Conservation (phyloP, 495 filamentous ascomycete species). For the Penicillium bovifimosum region DNA sequence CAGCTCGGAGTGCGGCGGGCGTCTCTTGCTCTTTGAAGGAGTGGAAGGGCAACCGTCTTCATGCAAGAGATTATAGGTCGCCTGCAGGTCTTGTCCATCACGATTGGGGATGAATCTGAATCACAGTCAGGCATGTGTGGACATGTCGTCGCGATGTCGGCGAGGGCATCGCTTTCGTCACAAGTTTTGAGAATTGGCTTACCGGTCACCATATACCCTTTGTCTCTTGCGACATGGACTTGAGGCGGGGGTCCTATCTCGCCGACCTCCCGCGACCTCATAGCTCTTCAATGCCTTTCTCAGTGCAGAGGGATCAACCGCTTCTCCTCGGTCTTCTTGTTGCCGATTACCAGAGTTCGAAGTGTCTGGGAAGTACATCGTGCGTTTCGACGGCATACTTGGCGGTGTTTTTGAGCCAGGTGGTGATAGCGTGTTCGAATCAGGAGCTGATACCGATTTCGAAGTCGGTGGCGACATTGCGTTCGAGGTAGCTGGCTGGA, state of each 20-base stretch:
- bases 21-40: slow-evolving; percentile 74
- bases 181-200: slow-evolving; percentile 15
- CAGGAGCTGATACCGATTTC: not conserved
- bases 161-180: not conserved
- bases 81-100: slow-evolving; percentile 85
- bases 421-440: slow-evolving; percentile 35
- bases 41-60: slow-evolving; percentile 90
- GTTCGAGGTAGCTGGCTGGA: not conserved
- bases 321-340: slow-evolving; percentile 43
- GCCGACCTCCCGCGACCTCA: slow-evolving; percentile 53
- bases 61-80: slow-evolving; percentile 83
- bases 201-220: slow-evolving; percentile 80
- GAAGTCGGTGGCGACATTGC: too few relatives aligned
- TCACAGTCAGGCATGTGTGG: slow-evolving; percentile 1
- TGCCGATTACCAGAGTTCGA: slow-evolving; percentile 20
- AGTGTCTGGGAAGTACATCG: slow-evolving; percentile 35
- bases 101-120: slow-evolving; percentile 90
- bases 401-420: slow-evolving; percentile 44
- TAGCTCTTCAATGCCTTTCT: slow-evolving; percentile 58
- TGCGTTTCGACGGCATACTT: slow-evolving; percentile 37
- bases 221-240: slow-evolving; percentile 86
- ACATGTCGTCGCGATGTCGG: not conserved
- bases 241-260: slow-evolving; percentile 64
- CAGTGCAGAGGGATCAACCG: slow-evolving; percentile 57
- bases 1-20: slow-evolving; percentile 83